phyloP scores from a whole-genome alignment of 2,329 filamentous ascomycete genomes.

The Xylaria sp. region DNA sequence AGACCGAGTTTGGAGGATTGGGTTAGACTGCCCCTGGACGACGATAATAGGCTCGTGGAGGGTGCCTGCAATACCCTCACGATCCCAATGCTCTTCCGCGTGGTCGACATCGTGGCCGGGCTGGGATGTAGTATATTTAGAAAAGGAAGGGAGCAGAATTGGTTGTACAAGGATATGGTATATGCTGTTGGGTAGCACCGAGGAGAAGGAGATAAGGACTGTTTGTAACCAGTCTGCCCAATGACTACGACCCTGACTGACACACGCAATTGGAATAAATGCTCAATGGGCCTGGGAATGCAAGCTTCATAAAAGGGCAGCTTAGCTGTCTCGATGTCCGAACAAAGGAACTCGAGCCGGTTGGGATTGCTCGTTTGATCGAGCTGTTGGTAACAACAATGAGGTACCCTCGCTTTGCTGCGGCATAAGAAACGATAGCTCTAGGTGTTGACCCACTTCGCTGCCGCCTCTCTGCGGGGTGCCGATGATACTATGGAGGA shows the following conservation, averaged over 20 bases:
- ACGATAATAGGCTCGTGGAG: constrained; percentile 18
- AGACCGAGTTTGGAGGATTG: background rate
- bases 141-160: too few species aligned
- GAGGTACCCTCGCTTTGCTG: constrained; percentile 27
- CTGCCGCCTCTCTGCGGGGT: constrained; percentile 18
- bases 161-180: background rate
- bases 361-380: constrained; percentile 18
- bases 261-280: background rate
- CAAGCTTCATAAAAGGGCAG: constrained; percentile 14
- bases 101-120: constrained; percentile 32
- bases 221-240: background rate
- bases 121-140: background rate
- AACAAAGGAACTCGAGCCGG: constrained; percentile 22
- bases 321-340: constrained; percentile 18
- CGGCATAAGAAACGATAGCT: constrained; percentile 28
- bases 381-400: constrained; percentile 12
- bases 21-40: constrained; percentile 2
- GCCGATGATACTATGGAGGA: background rate
- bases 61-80: constrained; percentile 32
- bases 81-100: constrained; percentile 34
- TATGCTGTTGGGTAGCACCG: background rate
- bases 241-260: background rate
- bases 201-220: background rate
- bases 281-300: background rate
- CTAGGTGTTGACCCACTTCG: constrained; percentile 1